phyloP scores from a whole-genome alignment of 495 filamentous ascomycete species.

The Neurospora sp. region DNA sequence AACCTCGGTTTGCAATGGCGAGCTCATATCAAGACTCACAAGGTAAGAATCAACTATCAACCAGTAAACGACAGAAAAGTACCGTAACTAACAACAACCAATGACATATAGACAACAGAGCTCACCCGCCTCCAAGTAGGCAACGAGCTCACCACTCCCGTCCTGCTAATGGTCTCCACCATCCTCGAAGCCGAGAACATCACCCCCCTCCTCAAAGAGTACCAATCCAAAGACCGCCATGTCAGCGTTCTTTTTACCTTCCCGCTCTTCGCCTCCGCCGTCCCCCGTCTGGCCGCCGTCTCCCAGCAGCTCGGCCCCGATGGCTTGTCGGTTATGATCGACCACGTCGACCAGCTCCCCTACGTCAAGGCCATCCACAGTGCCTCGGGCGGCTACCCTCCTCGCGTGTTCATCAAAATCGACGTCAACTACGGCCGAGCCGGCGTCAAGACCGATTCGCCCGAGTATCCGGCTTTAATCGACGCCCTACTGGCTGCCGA shows the following conservation, averaged over 20 bases:
- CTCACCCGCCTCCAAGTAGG: constrained; percentile 68
- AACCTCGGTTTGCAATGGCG: constrained; percentile 57
- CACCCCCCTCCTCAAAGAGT: constrained; percentile 49
- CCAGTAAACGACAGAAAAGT: neutral
- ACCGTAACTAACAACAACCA: neutral
- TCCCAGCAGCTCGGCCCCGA: constrained; percentile 38
- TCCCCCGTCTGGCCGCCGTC: constrained; percentile 46
- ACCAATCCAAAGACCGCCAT: constrained; percentile 35
- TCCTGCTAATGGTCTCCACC: constrained; percentile 70
- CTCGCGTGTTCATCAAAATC: constrained; percentile 62
- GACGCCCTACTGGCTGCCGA: constrained; percentile 36
- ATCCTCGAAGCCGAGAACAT: constrained; percentile 65
- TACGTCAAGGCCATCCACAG: constrained; percentile 30
- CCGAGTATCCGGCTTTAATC: constrained; percentile 42
- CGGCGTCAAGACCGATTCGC: constrained; percentile 47
- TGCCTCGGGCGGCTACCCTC: constrained; percentile 24
- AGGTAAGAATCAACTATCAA: constrained; percentile 37
- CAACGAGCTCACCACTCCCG: constrained; percentile 32
- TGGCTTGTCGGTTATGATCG: constrained; percentile 58
- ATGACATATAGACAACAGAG: constrained; percentile 43
- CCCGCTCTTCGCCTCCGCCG: constrained; percentile 54
- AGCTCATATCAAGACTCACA: constrained; percentile 82
- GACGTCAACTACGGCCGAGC: constrained; percentile 72
- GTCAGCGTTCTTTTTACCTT: constrained; percentile 71
- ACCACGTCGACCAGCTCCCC: constrained; percentile 55